Percentiles rank a stretch among this genome's conserved stretches.
These are phyloP conservation scores for Salix dunnii DNA, from an alignment of 345 rosid species.

Conservation along the genomic window DNA sequence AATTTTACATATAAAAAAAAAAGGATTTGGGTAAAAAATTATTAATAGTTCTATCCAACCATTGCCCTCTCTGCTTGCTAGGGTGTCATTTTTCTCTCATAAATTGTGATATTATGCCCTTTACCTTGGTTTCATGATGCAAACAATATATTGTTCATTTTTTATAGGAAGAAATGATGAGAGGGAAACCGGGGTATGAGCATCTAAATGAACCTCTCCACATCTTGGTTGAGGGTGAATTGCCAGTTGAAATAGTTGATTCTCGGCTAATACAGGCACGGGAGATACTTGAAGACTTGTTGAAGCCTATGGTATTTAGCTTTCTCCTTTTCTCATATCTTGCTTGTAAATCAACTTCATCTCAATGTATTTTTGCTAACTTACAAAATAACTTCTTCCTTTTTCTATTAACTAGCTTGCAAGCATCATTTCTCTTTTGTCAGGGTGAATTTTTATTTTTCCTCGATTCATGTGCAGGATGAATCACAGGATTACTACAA, in stretches of 20 bases:
- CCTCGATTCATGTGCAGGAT: slow-evolving; percentile 40
- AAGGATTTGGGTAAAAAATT: not conserved
- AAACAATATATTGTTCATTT: not conserved
- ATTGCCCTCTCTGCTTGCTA: not conserved
- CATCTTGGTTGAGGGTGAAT: slow-evolving; percentile 88
- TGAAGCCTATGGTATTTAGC: slow-evolving; percentile 71
- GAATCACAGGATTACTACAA: slow-evolving; percentile 94
- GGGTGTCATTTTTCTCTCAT: not conserved
- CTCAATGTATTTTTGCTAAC: not conserved
- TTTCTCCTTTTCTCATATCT: not conserved
- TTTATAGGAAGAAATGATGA: slow-evolving; percentile 85
- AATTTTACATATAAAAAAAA: not conserved
- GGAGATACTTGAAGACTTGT: slow-evolving; percentile 87
- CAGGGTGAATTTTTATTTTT: not conserved
- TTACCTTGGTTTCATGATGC: not conserved
- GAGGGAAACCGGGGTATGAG: slow-evolving; percentile 96
- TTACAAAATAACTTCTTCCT: too few relatives aligned
- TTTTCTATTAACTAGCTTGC: not conserved
- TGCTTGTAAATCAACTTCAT: not conserved
- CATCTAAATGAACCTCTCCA: slow-evolving; percentile 94
- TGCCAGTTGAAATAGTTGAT: slow-evolving; percentile 87
- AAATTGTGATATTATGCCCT: not conserved
- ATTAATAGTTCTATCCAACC: not conserved
- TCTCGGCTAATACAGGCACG: slow-evolving; percentile 89
- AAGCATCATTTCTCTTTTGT: not conserved